Evolutionary conservation across 306 rosid species (phyloP).

Genomic region (Gillenia trifoliata): DNA sequence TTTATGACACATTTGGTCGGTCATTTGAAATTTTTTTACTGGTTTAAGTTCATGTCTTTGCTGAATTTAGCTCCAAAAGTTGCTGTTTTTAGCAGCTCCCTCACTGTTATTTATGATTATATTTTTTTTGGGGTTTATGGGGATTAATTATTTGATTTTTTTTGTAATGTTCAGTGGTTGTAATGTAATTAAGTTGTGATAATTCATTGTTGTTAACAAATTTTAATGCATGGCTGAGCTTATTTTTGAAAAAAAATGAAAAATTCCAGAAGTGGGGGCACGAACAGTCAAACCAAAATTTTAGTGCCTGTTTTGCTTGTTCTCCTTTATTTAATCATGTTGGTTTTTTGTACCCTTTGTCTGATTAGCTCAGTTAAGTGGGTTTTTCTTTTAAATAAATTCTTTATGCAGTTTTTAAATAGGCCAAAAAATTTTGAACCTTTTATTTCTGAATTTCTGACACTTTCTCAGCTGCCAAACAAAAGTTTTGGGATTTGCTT

Average conservation of each 20-base stretch:
- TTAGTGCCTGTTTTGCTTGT: not conserved
- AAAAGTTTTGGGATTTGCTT: conserved; percentile 1
- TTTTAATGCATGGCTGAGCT: not conserved
- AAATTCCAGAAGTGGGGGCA: not conserved
- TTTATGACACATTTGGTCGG: not conserved
- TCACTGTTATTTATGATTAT: not conserved
- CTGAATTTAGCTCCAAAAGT: not conserved
- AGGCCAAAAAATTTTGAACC: not conserved
- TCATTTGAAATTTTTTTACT: not conserved
- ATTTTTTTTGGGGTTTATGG: not conserved
- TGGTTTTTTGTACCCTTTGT: not conserved
- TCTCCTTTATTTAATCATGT: not conserved
- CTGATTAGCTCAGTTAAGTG: not conserved
- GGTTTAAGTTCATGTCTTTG: not conserved
- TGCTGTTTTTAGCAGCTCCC: not conserved
- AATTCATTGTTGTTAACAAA: not conserved
- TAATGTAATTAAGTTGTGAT: not conserved
- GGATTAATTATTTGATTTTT: not conserved
- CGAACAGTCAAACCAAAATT: not conserved
- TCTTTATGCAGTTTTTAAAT: not conserved
- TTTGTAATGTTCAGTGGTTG: not conserved
- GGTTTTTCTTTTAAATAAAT: not conserved
- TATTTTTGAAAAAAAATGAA: not conserved
- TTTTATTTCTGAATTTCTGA: not conserved
- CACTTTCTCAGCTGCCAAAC: conserved; percentile 17